Base-by-base conservation (phyloP, 169 alveolate genomes). In the Cryptosporidium sp. region DNA sequence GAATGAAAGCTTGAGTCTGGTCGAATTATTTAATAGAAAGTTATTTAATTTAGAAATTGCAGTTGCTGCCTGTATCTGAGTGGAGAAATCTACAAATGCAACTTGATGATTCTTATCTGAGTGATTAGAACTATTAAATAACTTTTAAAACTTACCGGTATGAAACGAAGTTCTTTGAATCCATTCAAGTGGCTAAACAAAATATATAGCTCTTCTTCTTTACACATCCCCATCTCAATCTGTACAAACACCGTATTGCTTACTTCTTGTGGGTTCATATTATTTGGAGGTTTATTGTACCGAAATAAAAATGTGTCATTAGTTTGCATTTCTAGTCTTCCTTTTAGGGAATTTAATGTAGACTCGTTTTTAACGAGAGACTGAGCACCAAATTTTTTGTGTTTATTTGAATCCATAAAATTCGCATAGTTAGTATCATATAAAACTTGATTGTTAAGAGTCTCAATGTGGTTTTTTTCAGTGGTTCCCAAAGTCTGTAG, bases 41-140 rank as follows among this genome's bases (percentile, higher is more conserved):
- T 65, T 21, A 43, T 59, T 52, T 9, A 43, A 35, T 33, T 61
- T 43, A 3, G 80, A 41, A 10, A 80, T 62, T 14, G 75, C 69
- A 1, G 31, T 43, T 62, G 89, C 74, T 31, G 89, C 89, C 23
- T 80, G 89, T 29, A 43, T 9, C 10, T 80, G 51, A 23, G 65
- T 80, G 39, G 69, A 35, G 41, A 80, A 80, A 31, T 80, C 89
- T 31, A 80, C 89, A 62, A 80, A 80, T 29, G 75, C 89, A 43
- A 80, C 89, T 43, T 80, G 55, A 16, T 80, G 71, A 41, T 62
- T 67, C 89, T 80, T 29, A 41, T 48, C 0, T 18, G 31, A 37
- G 68, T 18, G 21, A 52, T 3, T 18, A 10, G 37, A 26, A 65
- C 39, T 33, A 14, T 23, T 29, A 4, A 55, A 10, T 62, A 39